These are phyloP conservation scores for Otatea glauca DNA, from an alignment of 176 grass and related monocot species.

Conservation along the genomic window DNA sequence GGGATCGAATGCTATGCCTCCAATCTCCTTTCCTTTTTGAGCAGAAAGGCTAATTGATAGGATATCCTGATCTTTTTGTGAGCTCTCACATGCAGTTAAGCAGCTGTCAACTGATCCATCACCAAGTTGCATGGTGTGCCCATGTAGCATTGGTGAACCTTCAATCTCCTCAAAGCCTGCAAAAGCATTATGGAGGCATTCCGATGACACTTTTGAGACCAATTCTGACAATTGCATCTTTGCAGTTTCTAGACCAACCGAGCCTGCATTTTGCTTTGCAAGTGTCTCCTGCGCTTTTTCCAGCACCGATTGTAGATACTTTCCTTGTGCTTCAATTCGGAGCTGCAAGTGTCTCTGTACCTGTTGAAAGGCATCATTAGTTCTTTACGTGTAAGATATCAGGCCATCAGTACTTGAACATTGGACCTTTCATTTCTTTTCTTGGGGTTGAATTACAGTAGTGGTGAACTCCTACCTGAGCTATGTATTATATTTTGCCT, in stretches of 20 bases:
- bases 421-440: neutral
- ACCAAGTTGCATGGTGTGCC: conserved; percentile 56
- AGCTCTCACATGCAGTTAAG: conserved; percentile 75
- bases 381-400: conserved; percentile 19
- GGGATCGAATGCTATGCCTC: conserved; percentile 33
- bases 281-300: conserved; percentile 93
- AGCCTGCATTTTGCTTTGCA: conserved; percentile 78
- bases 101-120: conserved; percentile 88
- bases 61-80: conserved; percentile 80
- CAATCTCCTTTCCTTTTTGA: conserved; percentile 49
- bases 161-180: conserved; percentile 57
- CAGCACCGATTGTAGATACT: conserved; percentile 92
- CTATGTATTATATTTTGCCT: conserved; percentile 21
- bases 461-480: conserved; percentile 1
- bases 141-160: conserved; percentile 54
- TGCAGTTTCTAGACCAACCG: conserved; percentile 68
- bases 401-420: conserved; percentile 35
- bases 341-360: conserved; percentile 96
- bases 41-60: conserved; percentile 61
- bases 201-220: conserved; percentile 85
- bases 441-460: neutral
- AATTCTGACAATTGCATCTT: conserved; percentile 89
- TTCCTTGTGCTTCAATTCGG: conserved; percentile 96
- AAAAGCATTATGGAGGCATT: conserved; percentile 71
- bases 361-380: conserved; percentile 47